These are phyloP conservation scores for Colletotrichum tamarilloi DNA, from an alignment of 2,329 filamentous ascomycete species.

Conservation along the genomic window DNA sequence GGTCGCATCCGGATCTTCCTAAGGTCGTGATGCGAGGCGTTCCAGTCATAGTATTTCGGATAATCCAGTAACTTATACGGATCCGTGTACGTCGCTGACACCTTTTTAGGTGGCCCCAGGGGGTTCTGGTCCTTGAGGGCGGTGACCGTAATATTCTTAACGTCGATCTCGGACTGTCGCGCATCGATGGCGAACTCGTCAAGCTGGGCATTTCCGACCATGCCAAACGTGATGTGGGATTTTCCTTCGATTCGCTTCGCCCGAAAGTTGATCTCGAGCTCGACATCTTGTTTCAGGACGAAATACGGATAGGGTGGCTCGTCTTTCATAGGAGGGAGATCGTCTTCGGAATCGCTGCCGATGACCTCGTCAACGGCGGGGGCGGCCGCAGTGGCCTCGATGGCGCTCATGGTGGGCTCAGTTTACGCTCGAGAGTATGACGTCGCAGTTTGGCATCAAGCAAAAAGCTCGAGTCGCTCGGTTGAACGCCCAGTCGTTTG, in stretches of 20 bases:
- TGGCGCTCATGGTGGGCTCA: constrained; percentile 29
- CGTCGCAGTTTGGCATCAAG: constrained; percentile 22
- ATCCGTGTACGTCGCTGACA: constrained; percentile 63
- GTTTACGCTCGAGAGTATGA: constrained; percentile 20
- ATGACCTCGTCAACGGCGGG: constrained; percentile 28
- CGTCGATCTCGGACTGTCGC: constrained; percentile 70
- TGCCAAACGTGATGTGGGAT: constrained; percentile 83
- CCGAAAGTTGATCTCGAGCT: constrained; percentile 89
- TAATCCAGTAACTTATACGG: constrained; percentile 75
- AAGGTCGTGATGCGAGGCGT: constrained; percentile 80
- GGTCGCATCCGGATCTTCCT: constrained; percentile 74
- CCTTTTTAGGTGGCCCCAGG: constrained; percentile 46
- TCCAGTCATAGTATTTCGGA: constrained; percentile 69
- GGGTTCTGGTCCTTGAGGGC: constrained; percentile 44
- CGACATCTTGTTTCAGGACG: constrained; percentile 86
- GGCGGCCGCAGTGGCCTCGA: constrained; percentile 25
- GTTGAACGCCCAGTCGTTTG: not conserved
- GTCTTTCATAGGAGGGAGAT: constrained; percentile 48
- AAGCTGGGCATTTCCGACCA: constrained; percentile 65
- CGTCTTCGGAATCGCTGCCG: constrained; percentile 42
- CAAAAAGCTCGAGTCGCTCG: not conserved
- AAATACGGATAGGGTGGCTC: constrained; percentile 54
- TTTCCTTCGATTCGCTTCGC: constrained; percentile 79
- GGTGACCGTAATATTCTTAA: constrained; percentile 63
- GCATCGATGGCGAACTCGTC: constrained; percentile 70